phyloP scores from a whole-genome alignment of 345 rosid genomes.

The Syzygium jambos region DNA sequence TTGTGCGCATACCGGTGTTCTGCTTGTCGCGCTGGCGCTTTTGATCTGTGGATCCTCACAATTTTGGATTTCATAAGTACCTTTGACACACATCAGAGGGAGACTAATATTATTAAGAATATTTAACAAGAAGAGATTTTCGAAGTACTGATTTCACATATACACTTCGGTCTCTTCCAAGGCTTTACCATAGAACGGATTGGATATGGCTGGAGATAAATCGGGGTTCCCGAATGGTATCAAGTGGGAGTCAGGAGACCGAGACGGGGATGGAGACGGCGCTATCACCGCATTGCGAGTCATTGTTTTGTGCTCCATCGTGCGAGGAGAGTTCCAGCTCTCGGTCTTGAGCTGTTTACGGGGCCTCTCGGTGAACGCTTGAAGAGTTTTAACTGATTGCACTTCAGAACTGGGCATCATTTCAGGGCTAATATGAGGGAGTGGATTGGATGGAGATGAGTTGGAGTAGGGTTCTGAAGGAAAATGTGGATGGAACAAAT shows the following conservation, averaged over 20 bases:
- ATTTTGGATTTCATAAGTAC: not conserved
- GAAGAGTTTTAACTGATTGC: not conserved
- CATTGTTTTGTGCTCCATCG: not conserved
- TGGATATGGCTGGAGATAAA: slow-evolving; percentile 8
- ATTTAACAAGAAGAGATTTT: not conserved
- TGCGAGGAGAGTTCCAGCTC: not conserved
- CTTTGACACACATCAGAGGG: not conserved
- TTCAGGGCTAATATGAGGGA: not conserved
- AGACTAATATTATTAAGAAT: not conserved
- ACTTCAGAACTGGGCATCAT: not conserved
- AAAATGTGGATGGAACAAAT: not conserved
- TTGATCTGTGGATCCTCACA: slow-evolving; percentile 1
- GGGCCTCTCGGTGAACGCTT: not conserved
- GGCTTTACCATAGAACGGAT: not conserved
- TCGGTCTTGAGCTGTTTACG: not conserved
- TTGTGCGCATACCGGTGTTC: slow-evolving; percentile 36
- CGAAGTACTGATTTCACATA: no score
- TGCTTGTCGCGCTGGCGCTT: not conserved
- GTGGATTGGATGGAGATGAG: not conserved
- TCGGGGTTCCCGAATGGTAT: slow-evolving; percentile 31
- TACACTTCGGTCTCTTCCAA: not conserved
- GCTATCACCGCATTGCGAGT: not conserved
- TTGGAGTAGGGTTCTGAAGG: not conserved
- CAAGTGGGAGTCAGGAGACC: slow-evolving; percentile 25
- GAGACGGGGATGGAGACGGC: slow-evolving; percentile 5